Evolutionary conservation across 2,329 filamentous ascomycete genomes (phyloP), one percentile per base, ranked within the genome.

Genomic region (Alternaria brassicae): DNA sequence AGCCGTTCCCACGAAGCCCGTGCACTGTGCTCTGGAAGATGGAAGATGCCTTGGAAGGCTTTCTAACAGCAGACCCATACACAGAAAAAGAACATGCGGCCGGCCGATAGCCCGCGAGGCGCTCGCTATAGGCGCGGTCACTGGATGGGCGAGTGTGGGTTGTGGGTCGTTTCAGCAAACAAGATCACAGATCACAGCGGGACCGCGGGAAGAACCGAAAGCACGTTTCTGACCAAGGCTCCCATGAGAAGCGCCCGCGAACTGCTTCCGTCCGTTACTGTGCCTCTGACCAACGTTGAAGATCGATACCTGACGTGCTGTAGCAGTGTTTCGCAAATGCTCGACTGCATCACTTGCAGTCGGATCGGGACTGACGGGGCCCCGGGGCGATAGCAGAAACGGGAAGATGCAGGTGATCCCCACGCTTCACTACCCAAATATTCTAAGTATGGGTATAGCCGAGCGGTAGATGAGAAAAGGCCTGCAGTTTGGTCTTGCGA

Each of bases 401-500:
- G 45, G 30, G 53, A 15, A 25, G 19, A 21, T 34, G 40, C 52
- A 59, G 53, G 49, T 41, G 28, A 23, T 34, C 48, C 44, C 23
- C 56, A 53, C 45, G 53, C 56, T 53, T 49, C 58, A 36, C 57
- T 65, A 36, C 21, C 28, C 28, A 25, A 9, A 30, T 12, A 66
- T 68, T 65, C 55, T 59, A 62, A 52, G 63, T 50, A 34, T 60
- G 61, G 52, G 56, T 58, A 64, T 60, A 58, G 62, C 62, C 62
- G 53, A 53, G 41, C 32, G n/a, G 19, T 34, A 54, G 28, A 56
- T 53, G 53, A 48, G 51, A 28, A 44, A 42, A 58, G 54, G 23
- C 42, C 42, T 48, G 45, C 28, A 40, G 37, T 23, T 34, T 40
- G 48, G 39, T 58, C 15, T 28, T 50, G 50, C 44, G n/a, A 42